phyloP scores from a whole-genome alignment of 2,329 filamentous ascomycete genomes.

The Diaporthe citri region DNA sequence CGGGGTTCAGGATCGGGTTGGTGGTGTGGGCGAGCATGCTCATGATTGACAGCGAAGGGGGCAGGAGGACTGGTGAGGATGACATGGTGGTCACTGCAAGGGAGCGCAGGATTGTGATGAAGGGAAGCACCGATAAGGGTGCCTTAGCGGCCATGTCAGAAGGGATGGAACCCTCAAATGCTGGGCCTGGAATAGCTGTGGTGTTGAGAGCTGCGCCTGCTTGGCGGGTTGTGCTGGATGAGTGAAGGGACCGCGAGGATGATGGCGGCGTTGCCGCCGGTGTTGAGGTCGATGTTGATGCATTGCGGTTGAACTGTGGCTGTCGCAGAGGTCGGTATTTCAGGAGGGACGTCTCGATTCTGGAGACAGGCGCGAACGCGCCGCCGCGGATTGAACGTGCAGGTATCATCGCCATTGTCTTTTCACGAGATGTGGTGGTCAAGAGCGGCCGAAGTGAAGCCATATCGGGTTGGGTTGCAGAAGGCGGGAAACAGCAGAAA shows the following conservation, averaged over 20 bases:
- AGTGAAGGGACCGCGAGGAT: slow-evolving; percentile 47
- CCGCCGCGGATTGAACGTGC: slow-evolving; percentile 10
- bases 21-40: slow-evolving; percentile 77
- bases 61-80: slow-evolving; percentile 76
- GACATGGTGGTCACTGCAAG: slow-evolving; percentile 78
- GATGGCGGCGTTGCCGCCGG: slow-evolving; percentile 33
- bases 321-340: slow-evolving; percentile 40
- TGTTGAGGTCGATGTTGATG: slow-evolving; percentile 27
- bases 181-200: slow-evolving; percentile 35
- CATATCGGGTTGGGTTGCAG: slow-evolving; percentile 29
- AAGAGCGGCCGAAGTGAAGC: slow-evolving; percentile 37
- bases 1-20: slow-evolving; percentile 76
- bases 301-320: slow-evolving; percentile 39
- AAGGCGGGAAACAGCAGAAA: not conserved
- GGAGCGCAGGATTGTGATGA: slow-evolving; percentile 76
- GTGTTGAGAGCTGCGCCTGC: slow-evolving; percentile 38
- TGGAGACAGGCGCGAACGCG: slow-evolving; percentile 31
- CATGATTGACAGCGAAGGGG: slow-evolving; percentile 77
- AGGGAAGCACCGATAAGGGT: slow-evolving; percentile 75
- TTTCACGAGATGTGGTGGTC: not conserved
- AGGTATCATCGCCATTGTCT: slow-evolving; percentile 26
- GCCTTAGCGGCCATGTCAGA: slow-evolving; percentile 43
- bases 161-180: slow-evolving; percentile 30
- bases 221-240: slow-evolving; percentile 37
- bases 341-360: slow-evolving; percentile 26